Percentiles rank a stretch among this genome's conserved stretches.
Conservation (phyloP, 1,139 yeast genomes). For the Candida sanyaensis region DNA sequence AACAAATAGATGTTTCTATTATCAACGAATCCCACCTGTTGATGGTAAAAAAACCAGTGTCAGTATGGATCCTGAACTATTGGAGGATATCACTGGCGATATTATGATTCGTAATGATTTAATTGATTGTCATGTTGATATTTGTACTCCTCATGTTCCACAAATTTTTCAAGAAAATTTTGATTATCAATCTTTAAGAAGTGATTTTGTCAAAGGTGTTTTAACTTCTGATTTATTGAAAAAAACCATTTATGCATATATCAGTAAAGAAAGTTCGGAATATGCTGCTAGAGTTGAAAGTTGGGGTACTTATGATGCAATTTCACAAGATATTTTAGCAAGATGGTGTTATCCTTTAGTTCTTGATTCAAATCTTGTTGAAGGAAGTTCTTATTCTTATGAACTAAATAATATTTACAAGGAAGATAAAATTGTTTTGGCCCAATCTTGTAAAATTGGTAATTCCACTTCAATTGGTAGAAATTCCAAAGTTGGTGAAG, state of each 20-base stretch:
- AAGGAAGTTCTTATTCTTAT: conserved; percentile 71
- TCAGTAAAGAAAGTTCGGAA: conserved; percentile 58
- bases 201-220: conserved; percentile 89
- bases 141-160: conserved; percentile 93
- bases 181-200: conserved; percentile 84
- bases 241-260: conserved; percentile 87
- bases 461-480: conserved; percentile 79
- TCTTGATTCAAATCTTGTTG: conserved; percentile 79
- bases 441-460: conserved; percentile 86
- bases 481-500: conserved; percentile 65
- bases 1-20: conserved; percentile 77
- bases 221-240: conserved; percentile 87
- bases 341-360: conserved; percentile 93
- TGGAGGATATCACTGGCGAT: conserved; percentile 73
- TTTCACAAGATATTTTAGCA: conserved; percentile 86
- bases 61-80: conserved; percentile 78
- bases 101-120: conserved; percentile 84
- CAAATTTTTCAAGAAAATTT: conserved; percentile 95
- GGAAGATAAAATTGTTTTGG: conserved; percentile 78
- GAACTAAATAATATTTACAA: conserved; percentile 86
- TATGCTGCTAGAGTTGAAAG: conserved; percentile 95
- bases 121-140: conserved; percentile 94
- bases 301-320: conserved; percentile 89
- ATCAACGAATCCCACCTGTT: conserved; percentile 72
- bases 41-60: conserved; percentile 57